phyloP scores from a whole-genome alignment of 352 stramenopile genomes.

The Globisporangium solare region DNA sequence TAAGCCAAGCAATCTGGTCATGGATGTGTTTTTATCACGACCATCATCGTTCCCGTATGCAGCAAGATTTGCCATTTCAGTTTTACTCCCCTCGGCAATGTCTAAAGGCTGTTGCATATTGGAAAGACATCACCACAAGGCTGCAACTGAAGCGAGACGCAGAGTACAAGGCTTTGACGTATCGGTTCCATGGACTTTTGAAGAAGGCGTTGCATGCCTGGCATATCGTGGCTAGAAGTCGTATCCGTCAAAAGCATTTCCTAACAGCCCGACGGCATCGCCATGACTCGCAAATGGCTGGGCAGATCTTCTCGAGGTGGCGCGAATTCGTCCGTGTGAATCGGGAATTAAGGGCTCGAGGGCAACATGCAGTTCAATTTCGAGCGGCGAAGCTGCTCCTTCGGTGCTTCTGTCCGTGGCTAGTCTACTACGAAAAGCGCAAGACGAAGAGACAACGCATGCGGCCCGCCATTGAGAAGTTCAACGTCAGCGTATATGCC shows the following conservation, averaged over 20 bases:
- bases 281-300: neutral
- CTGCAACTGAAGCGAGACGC: neutral
- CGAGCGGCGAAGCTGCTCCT: neutral
- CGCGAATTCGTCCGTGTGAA: neutral
- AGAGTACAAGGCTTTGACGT: slow-evolving; percentile 20
- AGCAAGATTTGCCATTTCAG: neutral
- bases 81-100: slow-evolving; percentile 11
- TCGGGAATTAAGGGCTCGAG: neutral
- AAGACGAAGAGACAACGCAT: slow-evolving; percentile 2
- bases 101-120: slow-evolving; percentile 5
- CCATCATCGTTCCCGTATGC: neutral
- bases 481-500: neutral
- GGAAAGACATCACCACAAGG: slow-evolving; percentile 2
- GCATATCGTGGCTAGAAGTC: slow-evolving; percentile 17
- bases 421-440: neutral
- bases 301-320: slow-evolving; percentile 5
- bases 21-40: slow-evolving; percentile 6
- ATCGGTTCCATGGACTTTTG: slow-evolving; percentile 25
- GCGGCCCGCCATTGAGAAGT: neutral
- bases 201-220: slow-evolving; percentile 21
- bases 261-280: slow-evolving; percentile 5
- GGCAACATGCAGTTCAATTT: neutral
- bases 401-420: slow-evolving; percentile 5
- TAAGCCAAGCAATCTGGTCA: neutral
- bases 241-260: slow-evolving; percentile 16